phyloP scores from a whole-genome alignment of 129 eudicot species.

The Chrysanthemum seticuspe region DNA sequence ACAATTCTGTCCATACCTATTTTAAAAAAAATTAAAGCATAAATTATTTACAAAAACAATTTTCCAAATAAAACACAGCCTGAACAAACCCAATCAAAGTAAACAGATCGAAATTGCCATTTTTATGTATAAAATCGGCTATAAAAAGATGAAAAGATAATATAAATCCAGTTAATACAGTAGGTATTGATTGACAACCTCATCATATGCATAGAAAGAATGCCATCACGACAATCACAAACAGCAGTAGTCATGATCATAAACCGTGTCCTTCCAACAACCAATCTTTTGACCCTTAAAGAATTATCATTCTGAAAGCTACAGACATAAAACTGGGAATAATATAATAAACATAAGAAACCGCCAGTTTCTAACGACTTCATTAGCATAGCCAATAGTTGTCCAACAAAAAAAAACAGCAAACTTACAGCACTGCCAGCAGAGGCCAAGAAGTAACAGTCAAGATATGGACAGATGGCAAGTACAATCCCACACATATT shows the following conservation, averaged over 20 bases:
- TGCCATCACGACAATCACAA: constrained; percentile 98
- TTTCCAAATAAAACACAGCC: too few species aligned
- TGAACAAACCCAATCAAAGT: neutral
- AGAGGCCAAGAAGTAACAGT: constrained; percentile 82
- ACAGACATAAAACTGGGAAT: constrained; percentile 79
- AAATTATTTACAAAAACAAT: too few species aligned
- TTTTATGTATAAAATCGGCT: neutral
- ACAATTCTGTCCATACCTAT: too few species aligned
- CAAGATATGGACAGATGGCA: constrained; percentile 79
- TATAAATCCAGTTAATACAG: neutral
- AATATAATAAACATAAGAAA: constrained; percentile 9
- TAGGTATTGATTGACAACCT: constrained; percentile 43
- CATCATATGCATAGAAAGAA: constrained; percentile 79
- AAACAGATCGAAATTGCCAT: neutral
- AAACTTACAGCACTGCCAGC: constrained; percentile 86
- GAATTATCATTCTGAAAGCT: constrained; percentile 74
- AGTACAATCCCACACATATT: constrained; percentile 76
- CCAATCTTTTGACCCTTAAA: constrained; percentile 68
- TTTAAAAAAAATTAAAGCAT: too few species aligned
- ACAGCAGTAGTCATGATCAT: constrained; percentile 90
- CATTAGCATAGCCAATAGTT: neutral
- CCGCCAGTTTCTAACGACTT: too few species aligned
- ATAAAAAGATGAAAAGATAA: neutral
- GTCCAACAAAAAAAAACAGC: neutral
- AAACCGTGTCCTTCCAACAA: constrained; percentile 77